Base-by-base conservation (phyloP, 768 basidiomycete genomes). In the Mycena galopus region DNA sequence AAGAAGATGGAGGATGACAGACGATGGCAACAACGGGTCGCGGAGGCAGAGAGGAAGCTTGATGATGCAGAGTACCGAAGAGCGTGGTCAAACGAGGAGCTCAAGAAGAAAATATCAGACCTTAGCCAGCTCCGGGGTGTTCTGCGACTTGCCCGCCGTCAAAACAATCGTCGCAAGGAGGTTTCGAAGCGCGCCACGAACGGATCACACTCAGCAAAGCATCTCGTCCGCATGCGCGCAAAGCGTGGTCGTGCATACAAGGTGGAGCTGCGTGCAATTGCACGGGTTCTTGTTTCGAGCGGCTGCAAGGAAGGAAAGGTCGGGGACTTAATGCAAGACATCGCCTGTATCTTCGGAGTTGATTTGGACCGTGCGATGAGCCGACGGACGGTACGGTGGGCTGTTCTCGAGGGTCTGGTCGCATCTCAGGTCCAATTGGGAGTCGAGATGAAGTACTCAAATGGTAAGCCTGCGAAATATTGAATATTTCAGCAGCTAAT, bases 221-320 rank as follows among this genome's bases (percentile, higher is more conserved):
- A 69, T 25, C 8, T 69, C 1, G 32, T 63, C 32, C 61, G 68
- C 21, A 69, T 69, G 66, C 58, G 63, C 1, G 66, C 66, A 27
- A 73, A 73, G 59, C 50, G n/a, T 23, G 65, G 72, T 8, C 65
- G 50, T 33, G 59, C 72, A 2, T 73, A 67, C 72, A 61, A 57
- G 27, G 42, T 50, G 23, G 65, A 73, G 33, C 33, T 68, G 30
- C 71, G 66, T 25, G 47, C 57, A 1, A 25, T 73, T 51, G 66
- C 71, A 5, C 65, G 67, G 4, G 56, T 64, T 29, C 60, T 73
- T 10, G 67, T 73, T 35, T 61, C 35, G n/a, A 57, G 61, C 50
- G 72, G 72, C 30, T 62, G 59, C 42, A 50, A 66, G 44, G 39
- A 63, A 37, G 72, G 72, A 37, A 67, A 73, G 56, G 67, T 73